Evolutionary conservation across 1,139 yeast species (phyloP).

Genomic region (Geotrichum europaeum): DNA sequence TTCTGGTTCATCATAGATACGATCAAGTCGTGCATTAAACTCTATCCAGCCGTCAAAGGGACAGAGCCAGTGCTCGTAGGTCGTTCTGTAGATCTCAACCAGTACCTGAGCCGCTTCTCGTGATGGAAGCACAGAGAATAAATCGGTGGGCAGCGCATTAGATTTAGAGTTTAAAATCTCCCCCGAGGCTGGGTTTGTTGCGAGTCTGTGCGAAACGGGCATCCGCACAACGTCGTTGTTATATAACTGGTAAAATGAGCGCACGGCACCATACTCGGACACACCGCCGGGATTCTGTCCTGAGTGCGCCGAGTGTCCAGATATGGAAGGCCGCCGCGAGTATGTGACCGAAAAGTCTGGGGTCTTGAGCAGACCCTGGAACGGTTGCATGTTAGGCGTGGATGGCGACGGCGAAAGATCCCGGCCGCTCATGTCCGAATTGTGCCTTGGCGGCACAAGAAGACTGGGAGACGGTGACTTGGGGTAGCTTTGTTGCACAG

Average conservation of each 20-base stretch:
- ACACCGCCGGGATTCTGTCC: not conserved
- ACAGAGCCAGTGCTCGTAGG: slow-evolving; percentile 26
- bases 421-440: slow-evolving; percentile 3
- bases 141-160: not conserved
- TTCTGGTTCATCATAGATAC: slow-evolving; percentile 17
- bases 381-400: slow-evolving; percentile 1
- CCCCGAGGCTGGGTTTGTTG: not conserved
- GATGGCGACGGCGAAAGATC: slow-evolving; percentile 5
- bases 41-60: slow-evolving; percentile 27
- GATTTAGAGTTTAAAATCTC: not conserved
- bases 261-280: slow-evolving; percentile 6
- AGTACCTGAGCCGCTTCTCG: slow-evolving; percentile 14
- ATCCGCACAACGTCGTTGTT: slow-evolving; percentile 4
- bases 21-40: slow-evolving; percentile 18
- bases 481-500: not conserved
- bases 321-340: slow-evolving; percentile 2
- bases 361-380: slow-evolving; percentile 2
- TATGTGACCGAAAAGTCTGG: slow-evolving; percentile 10
- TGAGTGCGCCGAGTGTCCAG: not conserved
- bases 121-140: slow-evolving; percentile 4
- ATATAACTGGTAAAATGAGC: not conserved
- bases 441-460: slow-evolving; percentile 4
- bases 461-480: slow-evolving; percentile 9
- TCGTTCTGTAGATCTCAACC: slow-evolving; percentile 17
- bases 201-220: slow-evolving; percentile 9